Evolutionary conservation across 345 rosid genomes (phyloP).

Genomic region (Eucalyptus pauciflora): DNA sequence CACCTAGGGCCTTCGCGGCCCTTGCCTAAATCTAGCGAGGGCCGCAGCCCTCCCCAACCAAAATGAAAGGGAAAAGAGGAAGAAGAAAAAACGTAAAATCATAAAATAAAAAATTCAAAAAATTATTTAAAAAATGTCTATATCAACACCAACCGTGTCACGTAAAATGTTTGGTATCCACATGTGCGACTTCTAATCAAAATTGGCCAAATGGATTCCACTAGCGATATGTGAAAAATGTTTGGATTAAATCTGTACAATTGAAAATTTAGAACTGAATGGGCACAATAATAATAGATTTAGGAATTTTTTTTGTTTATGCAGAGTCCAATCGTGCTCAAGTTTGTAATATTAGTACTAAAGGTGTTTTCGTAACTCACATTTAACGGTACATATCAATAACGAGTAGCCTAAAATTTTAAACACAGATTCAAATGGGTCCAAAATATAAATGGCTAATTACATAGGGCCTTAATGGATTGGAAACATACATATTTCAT

Average conservation of each 20-base stretch:
- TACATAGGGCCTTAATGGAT: not conserved
- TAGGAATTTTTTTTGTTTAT: too few species aligned
- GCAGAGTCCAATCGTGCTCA: fast-evolving
- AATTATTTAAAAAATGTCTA: fast-evolving
- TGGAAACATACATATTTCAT: not conserved
- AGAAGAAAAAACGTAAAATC: too few species aligned
- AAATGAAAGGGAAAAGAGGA: too few species aligned
- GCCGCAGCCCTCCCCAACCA: fast-evolving
- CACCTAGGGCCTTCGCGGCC: fast-evolving
- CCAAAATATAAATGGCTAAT: not conserved
- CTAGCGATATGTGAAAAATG: too few species aligned
- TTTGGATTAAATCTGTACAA: fast-evolving
- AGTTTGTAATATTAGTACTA: too few species aligned
- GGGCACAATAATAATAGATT: too few species aligned
- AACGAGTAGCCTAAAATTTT: not conserved
- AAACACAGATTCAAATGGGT: not conserved
- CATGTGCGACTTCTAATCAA: fast-evolving
- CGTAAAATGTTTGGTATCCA: too few species aligned
- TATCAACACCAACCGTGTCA: fast-evolving
- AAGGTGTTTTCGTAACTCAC: not conserved
- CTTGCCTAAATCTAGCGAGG: too few species aligned
- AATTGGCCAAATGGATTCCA: fast-evolving
- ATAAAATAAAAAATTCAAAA: too few species aligned
- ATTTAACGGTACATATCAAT: not conserved
- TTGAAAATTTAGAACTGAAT: fast-evolving